Conservation (phyloP, 331 rosid species). For the Telfairia occidentalis region DNA sequence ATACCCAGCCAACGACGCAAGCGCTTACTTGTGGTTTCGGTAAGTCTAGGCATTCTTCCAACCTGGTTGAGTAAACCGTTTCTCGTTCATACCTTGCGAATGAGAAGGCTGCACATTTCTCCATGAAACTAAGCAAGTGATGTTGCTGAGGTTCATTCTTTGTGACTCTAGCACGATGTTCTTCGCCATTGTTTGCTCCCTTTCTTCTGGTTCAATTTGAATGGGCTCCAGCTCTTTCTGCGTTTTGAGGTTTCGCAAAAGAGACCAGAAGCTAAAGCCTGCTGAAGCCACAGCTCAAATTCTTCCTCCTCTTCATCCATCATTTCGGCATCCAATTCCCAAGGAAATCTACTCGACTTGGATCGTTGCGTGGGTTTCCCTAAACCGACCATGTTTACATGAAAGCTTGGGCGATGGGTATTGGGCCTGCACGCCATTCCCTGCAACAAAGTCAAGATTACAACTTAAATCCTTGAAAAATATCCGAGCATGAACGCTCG, state of each 20-base stretch:
- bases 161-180: conserved; percentile 52
- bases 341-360: conserved; percentile 72
- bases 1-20: neutral
- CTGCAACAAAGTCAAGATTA: conserved; percentile 22
- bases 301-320: conserved; percentile 92
- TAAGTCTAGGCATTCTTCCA: neutral
- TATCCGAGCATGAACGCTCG: neutral
- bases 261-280: conserved; percentile 88
- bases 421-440: conserved; percentile 99
- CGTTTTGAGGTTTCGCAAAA: conserved; percentile 86
- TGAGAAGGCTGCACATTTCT: neutral
- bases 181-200: conserved; percentile 93
- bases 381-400: conserved; percentile 93
- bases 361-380: conserved; percentile 68
- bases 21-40: neutral
- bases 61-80: neutral
- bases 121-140: neutral
- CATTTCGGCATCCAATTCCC: conserved; percentile 97
- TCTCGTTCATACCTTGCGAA: neutral
- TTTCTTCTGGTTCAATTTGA: conserved; percentile 70
- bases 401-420: conserved; percentile 92
- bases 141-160: neutral
- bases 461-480: neutral
- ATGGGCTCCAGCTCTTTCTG: conserved; percentile 95
- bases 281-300: conserved; percentile 88